Evolutionary conservation across 1,284 basidiomycete species (phyloP).

Genomic region (Bothia castanella): DNA sequence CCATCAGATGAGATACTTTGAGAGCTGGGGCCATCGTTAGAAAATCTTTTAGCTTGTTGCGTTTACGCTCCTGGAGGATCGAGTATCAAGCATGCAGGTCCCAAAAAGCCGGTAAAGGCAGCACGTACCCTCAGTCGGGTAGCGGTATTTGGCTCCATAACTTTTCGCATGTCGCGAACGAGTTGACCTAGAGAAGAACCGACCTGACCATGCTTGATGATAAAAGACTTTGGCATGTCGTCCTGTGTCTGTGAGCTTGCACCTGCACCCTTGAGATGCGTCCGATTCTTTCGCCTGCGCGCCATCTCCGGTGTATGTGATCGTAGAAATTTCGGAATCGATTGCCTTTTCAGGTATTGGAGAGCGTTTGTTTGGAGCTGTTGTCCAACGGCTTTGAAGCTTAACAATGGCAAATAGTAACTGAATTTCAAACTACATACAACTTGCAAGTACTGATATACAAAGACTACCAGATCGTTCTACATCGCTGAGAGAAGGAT

Average conservation of each 20-base stretch:
- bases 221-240: slow-evolving; percentile 70
- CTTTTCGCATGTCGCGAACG: slow-evolving; percentile 87
- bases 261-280: slow-evolving; percentile 69
- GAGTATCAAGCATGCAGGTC: background rate
- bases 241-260: slow-evolving; percentile 35
- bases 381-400: slow-evolving; percentile 14
- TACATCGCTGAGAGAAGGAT: slow-evolving; percentile 13
- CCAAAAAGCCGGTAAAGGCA: background rate
- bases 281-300: slow-evolving; percentile 79
- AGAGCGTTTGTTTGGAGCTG: slow-evolving; percentile 23
- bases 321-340: slow-evolving; percentile 8
- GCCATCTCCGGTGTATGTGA: slow-evolving; percentile 48
- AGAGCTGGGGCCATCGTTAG: slow-evolving; percentile 89
- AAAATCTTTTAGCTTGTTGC: slow-evolving; percentile 95
- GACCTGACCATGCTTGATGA: slow-evolving; percentile 94
- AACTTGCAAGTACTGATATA: slow-evolving; percentile 6
- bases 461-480: slow-evolving; percentile 8
- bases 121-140: slow-evolving; percentile 74
- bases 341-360: slow-evolving; percentile 20
- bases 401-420: slow-evolving; percentile 2
- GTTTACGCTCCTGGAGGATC: slow-evolving; percentile 71
- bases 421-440: background rate
- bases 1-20: slow-evolving; percentile 89
- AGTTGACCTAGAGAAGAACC: slow-evolving; percentile 85
- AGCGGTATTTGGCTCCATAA: slow-evolving; percentile 99